A percentile compares a stretch with the other conserved stretches of the same genome.
Conservation (phyloP, 2,329 filamentous ascomycete species). For the Trichoderma sp. region DNA sequence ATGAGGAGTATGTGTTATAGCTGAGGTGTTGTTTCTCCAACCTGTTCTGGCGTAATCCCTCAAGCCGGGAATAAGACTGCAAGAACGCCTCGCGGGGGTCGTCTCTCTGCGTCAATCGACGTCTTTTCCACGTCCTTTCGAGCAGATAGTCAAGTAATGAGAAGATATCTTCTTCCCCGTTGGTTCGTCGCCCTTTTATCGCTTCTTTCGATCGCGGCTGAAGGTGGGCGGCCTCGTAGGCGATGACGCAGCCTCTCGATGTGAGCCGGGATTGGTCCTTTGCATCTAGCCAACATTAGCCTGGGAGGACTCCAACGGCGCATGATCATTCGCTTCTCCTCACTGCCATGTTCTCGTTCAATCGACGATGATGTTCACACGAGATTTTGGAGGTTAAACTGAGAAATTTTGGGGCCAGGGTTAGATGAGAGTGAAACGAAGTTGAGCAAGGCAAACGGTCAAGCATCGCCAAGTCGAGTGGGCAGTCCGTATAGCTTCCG, state of each 20-base stretch:
- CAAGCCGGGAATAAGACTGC: neutral
- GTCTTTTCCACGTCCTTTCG: neutral
- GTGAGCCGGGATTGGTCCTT: neutral
- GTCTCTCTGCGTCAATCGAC: neutral
- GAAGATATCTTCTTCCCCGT: neutral
- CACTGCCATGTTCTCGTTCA: neutral
- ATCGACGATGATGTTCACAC: too few relatives aligned
- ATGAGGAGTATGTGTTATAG: neutral
- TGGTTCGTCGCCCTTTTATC: neutral
- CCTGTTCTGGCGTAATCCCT: neutral
- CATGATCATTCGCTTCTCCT: neutral
- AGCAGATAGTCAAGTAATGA: neutral
- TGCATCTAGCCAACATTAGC: neutral
- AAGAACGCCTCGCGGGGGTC: neutral
- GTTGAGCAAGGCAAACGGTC: neutral
- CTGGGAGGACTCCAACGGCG: neutral
- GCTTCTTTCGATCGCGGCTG: neutral
- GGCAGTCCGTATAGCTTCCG: neutral
- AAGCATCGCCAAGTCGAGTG: neutral
- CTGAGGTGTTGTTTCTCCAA: neutral
- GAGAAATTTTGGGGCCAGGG: neutral
- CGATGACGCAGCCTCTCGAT: conserved; percentile 20
- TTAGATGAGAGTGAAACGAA: neutral
- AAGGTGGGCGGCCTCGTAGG: conserved; percentile 16
- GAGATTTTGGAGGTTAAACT: neutral